Conservation (phyloP, 805 yeast genomes). For the Lachancea meyersii region DNA sequence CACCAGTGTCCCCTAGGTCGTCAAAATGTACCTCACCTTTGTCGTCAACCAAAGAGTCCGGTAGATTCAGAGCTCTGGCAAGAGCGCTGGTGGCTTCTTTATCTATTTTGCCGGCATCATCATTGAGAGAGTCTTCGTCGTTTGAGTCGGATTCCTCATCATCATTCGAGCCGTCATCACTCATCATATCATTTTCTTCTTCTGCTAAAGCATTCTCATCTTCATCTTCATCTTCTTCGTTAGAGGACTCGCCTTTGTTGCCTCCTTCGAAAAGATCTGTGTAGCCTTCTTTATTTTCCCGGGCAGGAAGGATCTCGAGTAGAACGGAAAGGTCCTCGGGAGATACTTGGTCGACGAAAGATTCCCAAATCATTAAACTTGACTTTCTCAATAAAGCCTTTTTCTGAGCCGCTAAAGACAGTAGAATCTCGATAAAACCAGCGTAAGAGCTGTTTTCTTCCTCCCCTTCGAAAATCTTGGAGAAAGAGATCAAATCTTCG, state of each 20-base stretch:
- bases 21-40: constrained; percentile 42
- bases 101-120: constrained; percentile 44
- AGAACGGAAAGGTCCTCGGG: constrained; percentile 42
- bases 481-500: constrained; percentile 60
- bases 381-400: constrained; percentile 53
- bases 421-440: constrained; percentile 51
- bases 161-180: constrained; percentile 21
- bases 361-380: constrained; percentile 51
- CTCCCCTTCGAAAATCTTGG: constrained; percentile 21
- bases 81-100: constrained; percentile 54
- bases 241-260: constrained; percentile 25
- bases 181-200: constrained; percentile 34
- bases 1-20: constrained; percentile 40
- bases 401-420: constrained; percentile 52
- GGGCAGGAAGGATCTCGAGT: constrained; percentile 51
- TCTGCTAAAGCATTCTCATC: constrained; percentile 29
- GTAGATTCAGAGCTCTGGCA: constrained; percentile 66
- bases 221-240: constrained; percentile 36
- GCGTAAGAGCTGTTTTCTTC: constrained; percentile 40
- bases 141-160: constrained; percentile 29
- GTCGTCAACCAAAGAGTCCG: constrained; percentile 40
- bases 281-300: constrained; percentile 81
- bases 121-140: constrained; percentile 28
- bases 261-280: constrained; percentile 64
- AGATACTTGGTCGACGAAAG: constrained; percentile 43